Evolutionary conservation across 257 asterid genomes (phyloP), one percentile per base, ranked within the genome.

Genomic region (Osmanthus fragrans): DNA sequence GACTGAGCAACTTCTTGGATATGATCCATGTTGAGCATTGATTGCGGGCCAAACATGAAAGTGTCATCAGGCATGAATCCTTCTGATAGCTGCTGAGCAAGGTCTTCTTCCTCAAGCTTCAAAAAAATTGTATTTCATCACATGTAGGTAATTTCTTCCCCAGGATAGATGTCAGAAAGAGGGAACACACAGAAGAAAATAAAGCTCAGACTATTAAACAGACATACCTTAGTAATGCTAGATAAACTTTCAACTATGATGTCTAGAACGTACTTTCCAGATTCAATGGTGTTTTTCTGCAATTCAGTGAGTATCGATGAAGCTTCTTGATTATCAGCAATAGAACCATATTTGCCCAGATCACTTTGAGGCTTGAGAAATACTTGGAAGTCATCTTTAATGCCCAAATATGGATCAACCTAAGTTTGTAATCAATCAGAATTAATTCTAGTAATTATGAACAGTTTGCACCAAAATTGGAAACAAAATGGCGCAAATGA

Each of bases 361-460:
- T 93, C 92, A 18, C 85, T 72, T 11, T 83, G 89, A 70, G 90
- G 89, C 90, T 89, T 96, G 70, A 88, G 84, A 77, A 86, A 87
- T 36, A 96, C 89, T 86, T 89, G 98, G 82, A 87, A 90, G 85
- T 88, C 97, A 74, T 92, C 97, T 39, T 84, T 86, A 73, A 93
- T 90, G 89, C 97, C 96, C 77, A 96, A 64, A 85, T 80, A 92
- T 10, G 97, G 97, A 86, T 96, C 99, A 74, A 86, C 90, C 99
- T 93, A 81, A 71, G 82, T 71, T 40, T 30, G 56, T 69, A 74
- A 51, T 18, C 60, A 68, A 45, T n/a, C 23, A 21, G 65, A 76
- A 71, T 63, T 71, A 76, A 23, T 15, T 75, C 56, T 27, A 80
- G 49, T 49, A 72, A 51, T 7, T 49, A 21, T 27, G 63, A 51